These are phyloP conservation scores for Mangifera indica DNA, from an alignment of 345 rosid genomes.

Conservation along the genomic window DNA sequence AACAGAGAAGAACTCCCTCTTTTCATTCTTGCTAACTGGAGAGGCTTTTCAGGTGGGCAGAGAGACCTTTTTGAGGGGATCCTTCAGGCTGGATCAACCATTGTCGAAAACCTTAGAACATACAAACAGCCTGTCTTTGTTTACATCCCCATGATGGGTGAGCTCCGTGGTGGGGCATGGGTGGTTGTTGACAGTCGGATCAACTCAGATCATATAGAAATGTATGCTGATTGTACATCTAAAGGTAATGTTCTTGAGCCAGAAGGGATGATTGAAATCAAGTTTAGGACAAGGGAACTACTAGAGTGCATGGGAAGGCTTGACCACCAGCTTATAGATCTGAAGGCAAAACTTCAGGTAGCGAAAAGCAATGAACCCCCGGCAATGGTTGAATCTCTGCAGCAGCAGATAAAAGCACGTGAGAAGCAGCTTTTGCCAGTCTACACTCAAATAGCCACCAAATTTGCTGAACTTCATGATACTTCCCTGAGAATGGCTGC, in stretches of 20 bases:
- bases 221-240: conserved; percentile 95
- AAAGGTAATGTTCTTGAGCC: conserved; percentile 99
- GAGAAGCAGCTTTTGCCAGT: conserved; percentile 88
- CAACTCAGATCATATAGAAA: conserved; percentile 90
- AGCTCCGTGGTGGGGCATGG: conserved; percentile 99
- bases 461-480: conserved; percentile 93
- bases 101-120: conserved; percentile 94
- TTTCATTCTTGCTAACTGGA: conserved; percentile 97
- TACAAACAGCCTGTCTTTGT: conserved; percentile 97
- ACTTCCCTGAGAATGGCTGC: conserved; percentile 93
- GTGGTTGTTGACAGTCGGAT: conserved; percentile 95
- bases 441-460: conserved; percentile 90
- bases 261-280: conserved; percentile 96
- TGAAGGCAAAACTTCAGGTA: conserved; percentile 69
- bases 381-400: conserved; percentile 48
- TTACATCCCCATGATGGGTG: conserved; percentile 97
- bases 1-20: conserved; percentile 92
- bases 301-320: conserved; percentile 98
- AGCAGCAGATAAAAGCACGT: conserved; percentile 68
- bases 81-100: conserved; percentile 98
- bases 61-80: conserved; percentile 99
- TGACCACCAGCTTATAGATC: conserved; percentile 60
- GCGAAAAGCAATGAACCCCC: conserved; percentile 50
- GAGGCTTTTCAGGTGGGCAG: conserved; percentile 99
- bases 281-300: conserved; percentile 87